Conservation (phyloP, 495 filamentous ascomycete species). For the Thozetella sp. region DNA sequence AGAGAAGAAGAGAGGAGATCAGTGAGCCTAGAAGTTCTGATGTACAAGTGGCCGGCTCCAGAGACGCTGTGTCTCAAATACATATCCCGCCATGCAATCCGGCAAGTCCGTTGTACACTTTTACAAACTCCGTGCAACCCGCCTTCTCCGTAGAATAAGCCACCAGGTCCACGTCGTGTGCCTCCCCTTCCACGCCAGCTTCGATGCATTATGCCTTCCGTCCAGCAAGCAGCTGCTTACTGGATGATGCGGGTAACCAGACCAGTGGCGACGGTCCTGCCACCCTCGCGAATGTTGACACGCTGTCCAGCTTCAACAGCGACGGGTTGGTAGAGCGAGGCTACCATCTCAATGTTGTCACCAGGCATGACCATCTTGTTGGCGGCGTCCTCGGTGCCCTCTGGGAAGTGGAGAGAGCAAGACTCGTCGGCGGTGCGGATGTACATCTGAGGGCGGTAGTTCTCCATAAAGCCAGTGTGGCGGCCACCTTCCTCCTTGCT, state of each 20-base stretch:
- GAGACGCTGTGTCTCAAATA: slow-evolving; percentile 8
- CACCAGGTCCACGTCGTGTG: background rate
- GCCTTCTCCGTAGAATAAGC: slow-evolving; percentile 8
- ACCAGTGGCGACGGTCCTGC: slow-evolving; percentile 90
- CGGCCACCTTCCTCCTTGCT: slow-evolving; percentile 97
- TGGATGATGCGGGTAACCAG: slow-evolving; percentile 83
- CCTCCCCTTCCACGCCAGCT: background rate
- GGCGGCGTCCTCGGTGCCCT: slow-evolving; percentile 64
- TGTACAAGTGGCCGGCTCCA: slow-evolving; percentile 14
- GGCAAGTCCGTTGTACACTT: slow-evolving; percentile 4
- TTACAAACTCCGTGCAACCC: slow-evolving; percentile 14
- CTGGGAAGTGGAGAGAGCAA: slow-evolving; percentile 78
- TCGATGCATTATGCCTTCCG: slow-evolving; percentile 1
- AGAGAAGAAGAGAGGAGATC: slow-evolving; percentile 31
- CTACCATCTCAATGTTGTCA: slow-evolving; percentile 97
- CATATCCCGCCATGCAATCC: slow-evolving; percentile 2
- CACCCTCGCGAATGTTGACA: slow-evolving; percentile 96
- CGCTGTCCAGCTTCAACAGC: slow-evolving; percentile 88
- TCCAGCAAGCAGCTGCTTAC: slow-evolving; percentile 33
- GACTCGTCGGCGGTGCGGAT: slow-evolving; percentile 94
- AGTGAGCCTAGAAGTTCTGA: slow-evolving; percentile 13
- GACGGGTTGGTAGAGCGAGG: slow-evolving; percentile 75
- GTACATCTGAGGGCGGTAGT: slow-evolving; percentile 96
- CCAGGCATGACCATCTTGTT: slow-evolving; percentile 90
- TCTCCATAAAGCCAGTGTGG: slow-evolving; percentile 87